phyloP scores from a whole-genome alignment of 2,329 filamentous ascomycete genomes.

The Diplocarpon mali region DNA sequence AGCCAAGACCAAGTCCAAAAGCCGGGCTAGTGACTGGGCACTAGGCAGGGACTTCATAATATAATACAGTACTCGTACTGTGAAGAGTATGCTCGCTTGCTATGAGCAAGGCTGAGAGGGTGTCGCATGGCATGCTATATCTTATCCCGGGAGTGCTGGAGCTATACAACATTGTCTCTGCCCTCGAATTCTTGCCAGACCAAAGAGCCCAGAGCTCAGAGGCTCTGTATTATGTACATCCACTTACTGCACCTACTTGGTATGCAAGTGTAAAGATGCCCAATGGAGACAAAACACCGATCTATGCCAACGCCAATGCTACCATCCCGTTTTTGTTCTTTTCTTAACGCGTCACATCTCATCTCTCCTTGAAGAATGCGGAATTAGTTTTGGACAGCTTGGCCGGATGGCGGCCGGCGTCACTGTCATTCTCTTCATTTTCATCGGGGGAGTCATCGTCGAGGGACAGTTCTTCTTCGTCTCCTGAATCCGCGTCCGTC shows the following conservation, averaged over 20 bases:
- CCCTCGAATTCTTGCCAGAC: not conserved
- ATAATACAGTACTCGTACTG: too few species aligned
- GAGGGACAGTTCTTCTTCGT: conserved; percentile 36
- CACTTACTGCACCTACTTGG: too few species aligned
- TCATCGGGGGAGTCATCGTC: conserved; percentile 34
- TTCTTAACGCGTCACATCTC: not conserved
- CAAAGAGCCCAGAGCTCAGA: too few species aligned
- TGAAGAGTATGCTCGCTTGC: too few species aligned
- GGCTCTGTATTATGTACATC: not conserved
- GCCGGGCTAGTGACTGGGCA: too few species aligned
- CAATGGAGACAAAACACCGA: conserved; percentile 15
- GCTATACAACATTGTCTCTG: not conserved
- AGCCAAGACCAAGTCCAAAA: too few species aligned
- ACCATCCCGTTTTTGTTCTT: conserved; percentile 4
- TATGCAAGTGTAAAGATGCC: not conserved
- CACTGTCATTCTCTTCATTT: conserved; percentile 34
- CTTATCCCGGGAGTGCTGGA: too few species aligned
- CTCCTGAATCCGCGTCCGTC: conserved; percentile 26
- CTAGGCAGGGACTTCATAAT: too few species aligned
- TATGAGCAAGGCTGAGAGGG: too few species aligned
- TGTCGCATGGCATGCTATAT: too few species aligned
- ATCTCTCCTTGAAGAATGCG: conserved; percentile 21
- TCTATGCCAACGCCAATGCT: conserved; percentile 24
- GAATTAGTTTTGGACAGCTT: conserved; percentile 21
- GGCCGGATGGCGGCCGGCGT: conserved; percentile 19